Evolutionary conservation across 2,329 filamentous ascomycete genomes (phyloP).

Genomic region (Aspergillus ibericus): DNA sequence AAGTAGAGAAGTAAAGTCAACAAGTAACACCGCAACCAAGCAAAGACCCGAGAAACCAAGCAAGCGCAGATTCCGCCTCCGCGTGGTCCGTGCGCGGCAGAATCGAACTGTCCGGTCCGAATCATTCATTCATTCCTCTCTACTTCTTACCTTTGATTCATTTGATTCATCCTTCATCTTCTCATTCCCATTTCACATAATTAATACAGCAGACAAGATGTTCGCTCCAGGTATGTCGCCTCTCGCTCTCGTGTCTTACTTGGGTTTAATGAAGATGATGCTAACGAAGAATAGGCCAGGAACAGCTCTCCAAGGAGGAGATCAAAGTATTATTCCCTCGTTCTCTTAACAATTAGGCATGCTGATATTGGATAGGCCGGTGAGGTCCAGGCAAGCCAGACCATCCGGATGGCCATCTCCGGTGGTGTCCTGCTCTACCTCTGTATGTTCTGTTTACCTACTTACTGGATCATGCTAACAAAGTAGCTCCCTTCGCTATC

Average conservation of each 20-base stretch:
- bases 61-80: conserved; percentile 19
- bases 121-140: conserved; percentile 22
- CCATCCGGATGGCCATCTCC: conserved; percentile 55
- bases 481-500: conserved; percentile 51
- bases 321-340: conserved; percentile 38
- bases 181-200: conserved; percentile 1
- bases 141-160: neutral
- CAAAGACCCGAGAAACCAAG: conserved; percentile 1
- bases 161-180: conserved; percentile 9
- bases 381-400: conserved; percentile 55
- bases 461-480: neutral
- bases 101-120: conserved; percentile 8
- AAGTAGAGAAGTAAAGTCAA: neutral
- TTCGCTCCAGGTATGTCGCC: conserved; percentile 33
- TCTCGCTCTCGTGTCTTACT: neutral
- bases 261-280: neutral
- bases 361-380: conserved; percentile 37
- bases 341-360: too few species aligned
- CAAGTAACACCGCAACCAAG: neutral
- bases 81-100: conserved; percentile 24
- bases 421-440: conserved; percentile 61
- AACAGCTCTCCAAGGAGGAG: conserved; percentile 49
- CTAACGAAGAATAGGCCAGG: conserved; percentile 28
- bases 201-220: conserved; percentile 24
- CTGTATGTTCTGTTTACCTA: conserved; percentile 48